Conservation (phyloP, 495 filamentous ascomycete genomes). For the Xylaria curta region DNA sequence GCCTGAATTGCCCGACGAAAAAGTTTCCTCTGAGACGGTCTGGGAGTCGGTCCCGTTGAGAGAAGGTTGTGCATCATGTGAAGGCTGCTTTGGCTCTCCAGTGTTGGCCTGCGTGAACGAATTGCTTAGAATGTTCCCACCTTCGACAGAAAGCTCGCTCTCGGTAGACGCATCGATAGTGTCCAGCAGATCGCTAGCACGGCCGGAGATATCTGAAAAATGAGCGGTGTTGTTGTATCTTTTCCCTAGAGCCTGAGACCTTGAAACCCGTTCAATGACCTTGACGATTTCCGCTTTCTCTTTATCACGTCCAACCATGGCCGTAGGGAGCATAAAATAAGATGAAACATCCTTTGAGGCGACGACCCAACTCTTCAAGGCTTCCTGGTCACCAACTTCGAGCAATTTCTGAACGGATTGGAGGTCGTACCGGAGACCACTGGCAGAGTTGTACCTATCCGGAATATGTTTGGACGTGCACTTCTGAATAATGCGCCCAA, state of each 20-base stretch:
- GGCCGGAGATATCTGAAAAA: conserved; percentile 61
- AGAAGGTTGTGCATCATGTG: conserved; percentile 44
- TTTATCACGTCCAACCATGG: conserved; percentile 78
- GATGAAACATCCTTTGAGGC: conserved; percentile 81
- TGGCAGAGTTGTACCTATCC: conserved; percentile 84
- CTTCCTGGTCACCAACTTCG: conserved; percentile 72
- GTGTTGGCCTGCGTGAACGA: conserved; percentile 58
- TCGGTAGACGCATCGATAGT: conserved; percentile 58
- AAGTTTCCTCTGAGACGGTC: conserved; percentile 45
- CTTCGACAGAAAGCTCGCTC: conserved; percentile 55
- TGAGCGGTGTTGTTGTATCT: conserved; percentile 49
- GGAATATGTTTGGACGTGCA: conserved; percentile 86
- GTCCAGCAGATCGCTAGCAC: conserved; percentile 64
- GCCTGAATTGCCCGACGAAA: conserved; percentile 44
- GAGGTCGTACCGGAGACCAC: conserved; percentile 80
- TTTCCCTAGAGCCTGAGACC: conserved; percentile 58
- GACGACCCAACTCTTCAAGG: conserved; percentile 71
- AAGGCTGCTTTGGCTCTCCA: conserved; percentile 51
- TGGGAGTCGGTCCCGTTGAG: conserved; percentile 39
- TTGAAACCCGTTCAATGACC: conserved; percentile 74
- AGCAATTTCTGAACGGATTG: conserved; percentile 71
- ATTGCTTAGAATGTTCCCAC: conserved; percentile 42
- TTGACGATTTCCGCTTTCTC: conserved; percentile 72
- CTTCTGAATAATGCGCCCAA: conserved; percentile 82
- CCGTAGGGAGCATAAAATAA: conserved; percentile 79